These are phyloP conservation scores for Obelidium mucronatum DNA, from an alignment of 192 early-diverging fungal species.

Conservation along the genomic window DNA sequence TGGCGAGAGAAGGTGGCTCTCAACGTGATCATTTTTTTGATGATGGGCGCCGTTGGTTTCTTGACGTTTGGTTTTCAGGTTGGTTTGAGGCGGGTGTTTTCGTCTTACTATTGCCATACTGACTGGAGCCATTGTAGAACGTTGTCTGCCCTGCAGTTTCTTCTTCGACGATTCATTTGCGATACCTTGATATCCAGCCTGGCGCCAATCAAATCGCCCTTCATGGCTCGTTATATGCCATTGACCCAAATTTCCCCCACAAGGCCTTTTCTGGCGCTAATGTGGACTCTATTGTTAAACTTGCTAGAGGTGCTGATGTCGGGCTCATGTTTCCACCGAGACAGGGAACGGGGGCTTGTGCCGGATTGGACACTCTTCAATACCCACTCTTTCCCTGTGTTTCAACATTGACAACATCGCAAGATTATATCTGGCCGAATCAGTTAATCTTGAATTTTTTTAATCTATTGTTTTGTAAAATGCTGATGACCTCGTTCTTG, in stretches of 20 bases:
- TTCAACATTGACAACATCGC: background rate
- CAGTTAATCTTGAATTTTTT: constrained; percentile 11
- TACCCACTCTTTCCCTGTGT: constrained; percentile 33
- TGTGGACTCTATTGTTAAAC: background rate
- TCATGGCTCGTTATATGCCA: background rate
- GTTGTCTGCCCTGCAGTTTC: background rate
- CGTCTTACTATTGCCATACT: background rate
- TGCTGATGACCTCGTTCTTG: too few relatives aligned
- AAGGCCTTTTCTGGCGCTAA: background rate
- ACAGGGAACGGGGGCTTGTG: constrained; percentile 10
- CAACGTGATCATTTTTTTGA: constrained; percentile 49
- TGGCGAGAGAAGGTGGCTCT: constrained; percentile 59
- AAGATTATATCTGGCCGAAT: constrained; percentile 7
- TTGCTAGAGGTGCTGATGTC: constrained; percentile 8
- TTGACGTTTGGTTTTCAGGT: constrained; percentile 53
- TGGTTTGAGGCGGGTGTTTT: background rate
- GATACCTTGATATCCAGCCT: constrained; percentile 7
- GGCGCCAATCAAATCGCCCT: constrained; percentile 1
- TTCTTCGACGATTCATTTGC: background rate
- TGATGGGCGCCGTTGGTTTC: constrained; percentile 52
- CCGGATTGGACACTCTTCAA: background rate
- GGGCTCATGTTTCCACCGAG: constrained; percentile 6
- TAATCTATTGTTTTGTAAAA: background rate
- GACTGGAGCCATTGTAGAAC: constrained; percentile 6
- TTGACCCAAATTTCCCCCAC: background rate